phyloP scores from a whole-genome alignment of 108 stramenopile genomes.

The Nannochloropsis granulata region DNA sequence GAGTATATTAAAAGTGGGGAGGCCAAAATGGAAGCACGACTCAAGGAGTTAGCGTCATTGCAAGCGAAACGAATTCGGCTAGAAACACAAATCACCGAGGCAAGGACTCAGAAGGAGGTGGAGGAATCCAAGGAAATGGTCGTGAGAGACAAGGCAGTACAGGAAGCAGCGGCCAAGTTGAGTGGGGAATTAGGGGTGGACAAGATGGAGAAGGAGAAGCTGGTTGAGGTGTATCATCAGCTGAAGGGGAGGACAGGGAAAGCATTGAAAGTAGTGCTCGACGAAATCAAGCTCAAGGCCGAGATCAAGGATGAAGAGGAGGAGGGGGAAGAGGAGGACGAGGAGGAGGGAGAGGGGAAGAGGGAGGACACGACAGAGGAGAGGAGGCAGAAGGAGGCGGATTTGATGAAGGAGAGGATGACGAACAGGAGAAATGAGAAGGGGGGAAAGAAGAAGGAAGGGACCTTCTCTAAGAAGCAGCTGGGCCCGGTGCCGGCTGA shows the following conservation, averaged over 20 bases:
- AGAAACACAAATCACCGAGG: background rate
- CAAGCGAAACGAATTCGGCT: background rate
- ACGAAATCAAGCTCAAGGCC: background rate
- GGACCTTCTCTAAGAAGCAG: background rate
- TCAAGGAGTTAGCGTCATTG: background rate
- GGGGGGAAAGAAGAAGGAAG: background rate
- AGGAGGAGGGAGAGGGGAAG: background rate
- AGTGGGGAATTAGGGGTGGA: background rate
- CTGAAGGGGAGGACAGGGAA: background rate
- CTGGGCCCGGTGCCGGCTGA: background rate
- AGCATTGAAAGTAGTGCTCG: background rate
- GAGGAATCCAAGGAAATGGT: background rate
- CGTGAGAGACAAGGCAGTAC: background rate
- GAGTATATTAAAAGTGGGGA: background rate
- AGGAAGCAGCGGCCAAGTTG: background rate
- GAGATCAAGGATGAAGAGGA: background rate
- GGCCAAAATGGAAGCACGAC: background rate
- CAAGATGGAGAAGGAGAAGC: background rate
- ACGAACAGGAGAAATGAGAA: background rate
- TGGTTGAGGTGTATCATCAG: background rate
- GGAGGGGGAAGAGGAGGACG: background rate
- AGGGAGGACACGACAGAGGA: background rate
- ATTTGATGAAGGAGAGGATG: background rate
- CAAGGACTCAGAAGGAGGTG: background rate
- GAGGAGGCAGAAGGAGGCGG: background rate